phyloP scores from a whole-genome alignment of 176 grass and related monocot genomes.

The Dactylis glomerata region DNA sequence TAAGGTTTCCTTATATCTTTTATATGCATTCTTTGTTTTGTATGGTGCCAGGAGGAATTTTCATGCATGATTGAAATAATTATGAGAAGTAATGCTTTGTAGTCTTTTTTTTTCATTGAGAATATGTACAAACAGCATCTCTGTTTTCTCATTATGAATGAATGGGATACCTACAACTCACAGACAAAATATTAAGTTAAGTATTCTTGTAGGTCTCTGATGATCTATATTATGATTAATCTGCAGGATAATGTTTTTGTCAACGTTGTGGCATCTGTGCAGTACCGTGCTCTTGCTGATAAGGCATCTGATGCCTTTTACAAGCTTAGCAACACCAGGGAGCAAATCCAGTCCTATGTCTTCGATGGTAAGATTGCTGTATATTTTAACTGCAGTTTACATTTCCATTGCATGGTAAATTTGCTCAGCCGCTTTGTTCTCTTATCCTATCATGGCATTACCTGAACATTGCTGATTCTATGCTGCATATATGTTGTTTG shows the following conservation, averaged over 20 bases:
- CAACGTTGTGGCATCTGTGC: constrained; percentile 86
- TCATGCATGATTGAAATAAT: not conserved
- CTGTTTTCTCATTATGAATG: not conserved
- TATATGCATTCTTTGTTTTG: not conserved
- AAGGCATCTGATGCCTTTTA: constrained; percentile 91
- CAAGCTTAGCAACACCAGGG: constrained; percentile 76
- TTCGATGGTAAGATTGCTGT: constrained; percentile 66
- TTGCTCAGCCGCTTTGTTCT: not conserved
- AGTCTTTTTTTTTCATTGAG: not conserved
- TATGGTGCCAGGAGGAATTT: constrained; percentile 1
- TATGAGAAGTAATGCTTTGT: not conserved
- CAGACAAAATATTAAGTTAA: not conserved
- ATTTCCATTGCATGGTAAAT: not conserved
- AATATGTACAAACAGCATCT: not conserved
- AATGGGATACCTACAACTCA: not conserved
- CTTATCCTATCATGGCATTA: not conserved
- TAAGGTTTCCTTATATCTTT: constrained; percentile 37
- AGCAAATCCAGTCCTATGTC: constrained; percentile 92
- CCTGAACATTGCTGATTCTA: constrained; percentile 6
- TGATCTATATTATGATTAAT: constrained; percentile 19
- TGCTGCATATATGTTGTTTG: not conserved
- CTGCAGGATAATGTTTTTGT: constrained; percentile 94
- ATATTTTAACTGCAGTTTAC: constrained; percentile 8
- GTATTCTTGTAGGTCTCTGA: not conserved
- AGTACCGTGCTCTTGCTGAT: constrained; percentile 70